Percentiles rank a stretch among this genome's conserved stretches.
These are phyloP conservation scores for Boletus sp. DNA, from an alignment of 768 basidiomycete genomes.

Conservation along the genomic window DNA sequence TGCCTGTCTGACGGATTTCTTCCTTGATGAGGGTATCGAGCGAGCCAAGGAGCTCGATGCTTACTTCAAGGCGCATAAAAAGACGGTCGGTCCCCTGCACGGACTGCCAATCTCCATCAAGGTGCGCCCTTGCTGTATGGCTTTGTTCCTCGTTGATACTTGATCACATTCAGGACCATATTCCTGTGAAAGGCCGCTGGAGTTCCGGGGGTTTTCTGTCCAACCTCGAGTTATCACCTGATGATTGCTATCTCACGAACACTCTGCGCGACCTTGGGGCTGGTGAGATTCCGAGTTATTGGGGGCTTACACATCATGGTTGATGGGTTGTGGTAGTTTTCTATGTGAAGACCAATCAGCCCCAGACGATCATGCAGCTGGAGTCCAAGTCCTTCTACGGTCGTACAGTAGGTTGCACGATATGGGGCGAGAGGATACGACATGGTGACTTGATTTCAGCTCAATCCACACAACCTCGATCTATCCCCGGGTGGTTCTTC, in stretches of 20 bases:
- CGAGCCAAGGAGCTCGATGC: slow-evolving; percentile 42
- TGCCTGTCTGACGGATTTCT: slow-evolving; percentile 41
- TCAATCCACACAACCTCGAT: slow-evolving; percentile 44
- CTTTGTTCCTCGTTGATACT: background rate
- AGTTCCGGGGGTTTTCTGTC: slow-evolving; percentile 35
- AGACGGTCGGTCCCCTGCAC: slow-evolving; percentile 42
- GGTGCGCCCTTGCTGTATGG: slow-evolving; percentile 15
- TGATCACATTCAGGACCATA: slow-evolving; percentile 32
- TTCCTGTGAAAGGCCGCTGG: slow-evolving; percentile 40
- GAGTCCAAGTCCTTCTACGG: slow-evolving; percentile 34
- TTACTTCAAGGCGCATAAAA: slow-evolving; percentile 35
- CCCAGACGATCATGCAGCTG: slow-evolving; percentile 41
- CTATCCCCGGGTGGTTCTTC: slow-evolving; percentile 50
- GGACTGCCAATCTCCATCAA: slow-evolving; percentile 41
- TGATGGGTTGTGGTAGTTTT: slow-evolving; percentile 30
- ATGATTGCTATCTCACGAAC: slow-evolving; percentile 31
- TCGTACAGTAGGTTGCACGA: slow-evolving; percentile 20
- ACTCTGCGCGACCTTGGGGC: slow-evolving; percentile 42
- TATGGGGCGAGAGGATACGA: accelerated
- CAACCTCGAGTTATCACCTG: slow-evolving; percentile 20
- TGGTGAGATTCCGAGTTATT: slow-evolving; percentile 21
- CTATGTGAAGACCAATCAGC: slow-evolving; percentile 43
- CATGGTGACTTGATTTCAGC: slow-evolving; percentile 19
- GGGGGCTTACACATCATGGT: background rate
- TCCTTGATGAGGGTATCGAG: slow-evolving; percentile 40